phyloP scores from a whole-genome alignment of 1,284 basidiomycete genomes.

The Pholiota adiposa region DNA sequence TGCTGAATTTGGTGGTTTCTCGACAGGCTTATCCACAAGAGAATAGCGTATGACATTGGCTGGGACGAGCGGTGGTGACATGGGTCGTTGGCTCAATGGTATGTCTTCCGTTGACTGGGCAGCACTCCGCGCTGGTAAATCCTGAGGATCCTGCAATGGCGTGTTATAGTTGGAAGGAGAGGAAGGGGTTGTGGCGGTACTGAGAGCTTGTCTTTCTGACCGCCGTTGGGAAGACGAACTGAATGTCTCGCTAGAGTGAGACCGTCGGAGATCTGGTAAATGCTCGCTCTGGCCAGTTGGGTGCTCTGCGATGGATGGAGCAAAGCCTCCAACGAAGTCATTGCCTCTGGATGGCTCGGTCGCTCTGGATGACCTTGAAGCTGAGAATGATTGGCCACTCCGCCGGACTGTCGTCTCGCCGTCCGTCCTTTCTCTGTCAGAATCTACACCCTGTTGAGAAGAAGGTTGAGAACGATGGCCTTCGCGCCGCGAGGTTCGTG shows the following conservation, averaged over 20 bases:
- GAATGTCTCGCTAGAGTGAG: conserved; percentile 19
- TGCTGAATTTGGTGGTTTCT: conserved; percentile 47
- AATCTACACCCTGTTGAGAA: conserved; percentile 39
- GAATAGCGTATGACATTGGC: conserved; percentile 76
- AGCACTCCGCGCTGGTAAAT: conserved; percentile 13
- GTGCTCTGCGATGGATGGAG: conserved; percentile 38
- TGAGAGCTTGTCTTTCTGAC: conserved; percentile 12
- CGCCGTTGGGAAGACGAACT: conserved; percentile 18
- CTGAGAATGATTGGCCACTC: conserved; percentile 35
- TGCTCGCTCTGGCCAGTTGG: conserved; percentile 24
- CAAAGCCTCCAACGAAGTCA: conserved; percentile 59
- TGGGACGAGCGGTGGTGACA: conserved; percentile 50
- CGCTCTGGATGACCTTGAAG: conserved; percentile 34
- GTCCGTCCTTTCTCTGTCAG: conserved; percentile 29
- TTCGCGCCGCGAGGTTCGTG: conserved; percentile 50
- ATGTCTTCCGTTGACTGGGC: conserved; percentile 26
- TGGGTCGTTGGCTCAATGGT: conserved; percentile 32
- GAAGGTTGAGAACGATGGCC: conserved; percentile 53
- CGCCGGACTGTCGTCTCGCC: conserved; percentile 32
- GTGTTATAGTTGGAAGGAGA: conserved; percentile 14
- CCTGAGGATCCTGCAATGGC: conserved; percentile 14
- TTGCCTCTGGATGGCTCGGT: conserved; percentile 35
- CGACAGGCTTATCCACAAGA: conserved; percentile 67
- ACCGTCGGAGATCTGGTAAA: conserved; percentile 17
- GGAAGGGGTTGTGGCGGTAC: conserved; percentile 14